Conservation (phyloP, 1,139 yeast species). For the Saccharomycopsis crataegensis region DNA sequence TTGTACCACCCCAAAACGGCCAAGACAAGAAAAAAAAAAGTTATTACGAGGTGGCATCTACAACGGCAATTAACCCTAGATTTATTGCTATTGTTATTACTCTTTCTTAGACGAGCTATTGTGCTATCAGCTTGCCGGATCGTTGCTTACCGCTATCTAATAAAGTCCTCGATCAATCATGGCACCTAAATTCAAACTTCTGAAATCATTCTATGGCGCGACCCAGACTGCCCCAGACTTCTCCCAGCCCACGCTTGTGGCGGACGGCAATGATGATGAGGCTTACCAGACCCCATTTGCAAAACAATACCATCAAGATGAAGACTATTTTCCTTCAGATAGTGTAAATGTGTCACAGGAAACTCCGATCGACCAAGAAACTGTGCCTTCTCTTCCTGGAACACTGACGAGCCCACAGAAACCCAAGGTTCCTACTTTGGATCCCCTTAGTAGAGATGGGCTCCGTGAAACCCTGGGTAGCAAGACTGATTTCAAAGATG, state of each 20-base stretch:
- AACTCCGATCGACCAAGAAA: too few relatives aligned
- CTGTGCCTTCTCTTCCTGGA: neutral
- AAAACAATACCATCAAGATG: neutral
- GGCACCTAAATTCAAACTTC: neutral
- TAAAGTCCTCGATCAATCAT: neutral
- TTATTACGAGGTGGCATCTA: too few relatives aligned
- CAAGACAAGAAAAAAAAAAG: too few relatives aligned
- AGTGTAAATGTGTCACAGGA: neutral
- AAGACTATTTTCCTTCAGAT: neutral
- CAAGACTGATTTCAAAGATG: neutral
- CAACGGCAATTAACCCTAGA: too few relatives aligned
- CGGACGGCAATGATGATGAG: slow-evolving; percentile 19
- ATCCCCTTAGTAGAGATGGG: neutral
- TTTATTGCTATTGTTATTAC: too few relatives aligned
- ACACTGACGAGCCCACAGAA: too few relatives aligned
- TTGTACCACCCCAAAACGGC: too few relatives aligned
- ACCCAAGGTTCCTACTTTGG: too few relatives aligned
- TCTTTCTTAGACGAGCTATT: too few relatives aligned
- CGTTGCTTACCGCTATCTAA: too few relatives aligned
- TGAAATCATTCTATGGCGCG: slow-evolving; percentile 7
- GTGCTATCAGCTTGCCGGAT: too few relatives aligned
- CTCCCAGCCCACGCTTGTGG: slow-evolving; percentile 19
- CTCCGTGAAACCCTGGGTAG: neutral
- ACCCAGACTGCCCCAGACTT: slow-evolving; percentile 10
- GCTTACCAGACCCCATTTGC: slow-evolving; percentile 27